Conservation (phyloP, 2,329 filamentous ascomycete species). For the Canariomyces notabilis region DNA sequence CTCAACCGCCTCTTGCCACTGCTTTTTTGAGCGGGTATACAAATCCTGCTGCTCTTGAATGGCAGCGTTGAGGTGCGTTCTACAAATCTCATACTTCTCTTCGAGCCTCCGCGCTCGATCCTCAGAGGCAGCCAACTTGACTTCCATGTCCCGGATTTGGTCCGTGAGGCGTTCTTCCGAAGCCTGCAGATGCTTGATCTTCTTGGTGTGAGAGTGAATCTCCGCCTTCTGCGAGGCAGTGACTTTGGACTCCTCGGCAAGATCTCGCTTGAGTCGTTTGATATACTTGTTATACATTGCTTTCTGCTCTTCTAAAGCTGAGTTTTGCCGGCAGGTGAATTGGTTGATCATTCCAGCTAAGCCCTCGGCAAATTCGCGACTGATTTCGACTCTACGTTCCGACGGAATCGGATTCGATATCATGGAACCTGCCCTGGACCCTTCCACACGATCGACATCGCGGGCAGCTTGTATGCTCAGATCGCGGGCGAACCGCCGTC, state of each 20-base stretch:
- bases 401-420: slow-evolving; percentile 12
- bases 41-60: slow-evolving; percentile 44
- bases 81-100: slow-evolving; percentile 34
- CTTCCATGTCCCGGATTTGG: slow-evolving; percentile 23
- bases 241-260: slow-evolving; percentile 1
- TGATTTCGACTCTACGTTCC: slow-evolving; percentile 14
- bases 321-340: slow-evolving; percentile 19
- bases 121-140: slow-evolving; percentile 26
- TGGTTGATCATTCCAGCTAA: slow-evolving; percentile 21
- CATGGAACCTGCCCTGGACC: slow-evolving; percentile 9
- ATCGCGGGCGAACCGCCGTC: slow-evolving; percentile 2
- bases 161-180: slow-evolving; percentile 11
- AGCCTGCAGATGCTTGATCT: slow-evolving; percentile 15
- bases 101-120: slow-evolving; percentile 29
- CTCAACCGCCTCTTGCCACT: slow-evolving; percentile 32
- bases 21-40: slow-evolving; percentile 32
- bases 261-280: slow-evolving; percentile 15
- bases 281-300: slow-evolving; percentile 19
- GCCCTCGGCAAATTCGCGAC: slow-evolving; percentile 18
- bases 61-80: slow-evolving; percentile 40
- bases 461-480: not conserved
- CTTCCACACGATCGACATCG: not conserved
- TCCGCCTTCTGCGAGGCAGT: slow-evolving; percentile 2
- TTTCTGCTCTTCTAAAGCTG: slow-evolving; percentile 15
- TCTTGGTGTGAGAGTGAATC: slow-evolving; percentile 11